Conservation (phyloP, 805 yeast genomes). For the Kockiozyma suomiensis region DNA sequence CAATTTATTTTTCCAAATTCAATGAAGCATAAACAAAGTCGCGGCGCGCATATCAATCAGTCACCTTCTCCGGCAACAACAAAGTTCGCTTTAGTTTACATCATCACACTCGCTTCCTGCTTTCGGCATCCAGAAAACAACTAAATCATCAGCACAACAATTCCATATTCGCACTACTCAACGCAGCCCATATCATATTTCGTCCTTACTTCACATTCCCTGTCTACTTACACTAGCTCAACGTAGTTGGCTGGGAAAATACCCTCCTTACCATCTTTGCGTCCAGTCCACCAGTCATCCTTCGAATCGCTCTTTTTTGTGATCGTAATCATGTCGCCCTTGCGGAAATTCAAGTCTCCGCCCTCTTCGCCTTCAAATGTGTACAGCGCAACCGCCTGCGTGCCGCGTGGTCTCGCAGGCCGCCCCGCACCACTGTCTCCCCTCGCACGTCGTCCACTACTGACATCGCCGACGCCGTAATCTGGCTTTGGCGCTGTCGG, state of each 20-base stretch:
- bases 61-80: background rate
- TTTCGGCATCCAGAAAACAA: background rate
- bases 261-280: slow-evolving; percentile 79
- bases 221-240: slow-evolving; percentile 57
- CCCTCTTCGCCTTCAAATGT: slow-evolving; percentile 87
- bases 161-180: background rate
- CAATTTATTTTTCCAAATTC: background rate
- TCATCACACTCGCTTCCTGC: background rate
- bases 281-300: slow-evolving; percentile 99
- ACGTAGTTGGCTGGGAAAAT: slow-evolving; percentile 98
- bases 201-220: background rate
- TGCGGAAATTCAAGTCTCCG: slow-evolving; percentile 91
- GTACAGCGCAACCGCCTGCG: slow-evolving; percentile 87
- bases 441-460: slow-evolving; percentile 10
- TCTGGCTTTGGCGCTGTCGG: slow-evolving; percentile 50
- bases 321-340: slow-evolving; percentile 91
- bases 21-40: background rate
- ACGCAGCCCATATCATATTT: background rate
- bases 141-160: too few relatives aligned
- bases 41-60: background rate
- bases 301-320: slow-evolving; percentile 81
- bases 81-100: background rate
- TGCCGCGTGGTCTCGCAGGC: slow-evolving; percentile 43
- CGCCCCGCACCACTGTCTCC: slow-evolving; percentile 9
- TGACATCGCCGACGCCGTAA: slow-evolving; percentile 38